These are phyloP conservation scores for Pythium oligandrum DNA, from an alignment of 352 stramenopile species.

Conservation along the genomic window DNA sequence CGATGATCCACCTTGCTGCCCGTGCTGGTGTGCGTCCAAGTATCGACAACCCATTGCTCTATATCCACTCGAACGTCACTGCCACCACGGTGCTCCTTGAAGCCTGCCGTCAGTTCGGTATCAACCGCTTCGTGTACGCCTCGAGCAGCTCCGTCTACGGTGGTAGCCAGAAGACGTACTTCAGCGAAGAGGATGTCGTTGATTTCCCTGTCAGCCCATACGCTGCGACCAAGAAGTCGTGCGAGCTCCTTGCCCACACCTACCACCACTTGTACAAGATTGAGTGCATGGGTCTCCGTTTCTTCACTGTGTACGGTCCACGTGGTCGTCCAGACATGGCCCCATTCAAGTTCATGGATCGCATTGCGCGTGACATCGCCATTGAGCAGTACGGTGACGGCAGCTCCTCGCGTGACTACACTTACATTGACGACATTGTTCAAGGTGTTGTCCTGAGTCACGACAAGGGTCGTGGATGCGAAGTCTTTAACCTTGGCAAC, in stretches of 20 bases:
- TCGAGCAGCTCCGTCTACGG: slow-evolving; percentile 95
- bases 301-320: slow-evolving; percentile 99
- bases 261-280: slow-evolving; percentile 97
- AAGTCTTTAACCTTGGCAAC: slow-evolving; percentile 98
- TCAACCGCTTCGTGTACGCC: slow-evolving; percentile 96
- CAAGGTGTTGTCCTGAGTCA: slow-evolving; percentile 88
- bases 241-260: slow-evolving; percentile 95
- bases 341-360: slow-evolving; percentile 98
- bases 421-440: slow-evolving; percentile 98
- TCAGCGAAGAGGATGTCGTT: slow-evolving; percentile 88
- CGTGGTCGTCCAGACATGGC: slow-evolving; percentile 97
- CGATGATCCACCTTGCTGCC: slow-evolving; percentile 95
- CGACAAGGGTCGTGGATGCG: slow-evolving; percentile 73
- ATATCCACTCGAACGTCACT: slow-evolving; percentile 97
- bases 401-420: slow-evolving; percentile 95
- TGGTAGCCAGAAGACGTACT: slow-evolving; percentile 88
- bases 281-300: slow-evolving; percentile 93
- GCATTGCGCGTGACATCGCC: slow-evolving; percentile 83
- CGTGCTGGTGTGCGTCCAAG: slow-evolving; percentile 95
- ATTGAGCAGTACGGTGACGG: slow-evolving; percentile 98
- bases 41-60: slow-evolving; percentile 97
- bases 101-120: slow-evolving; percentile 81
- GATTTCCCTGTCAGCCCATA: slow-evolving; percentile 96
- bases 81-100: slow-evolving; percentile 94
- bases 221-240: slow-evolving; percentile 96